phyloP scores from a whole-genome alignment of 2,329 filamentous ascomycete species.

The Fusarium xyrophilum region DNA sequence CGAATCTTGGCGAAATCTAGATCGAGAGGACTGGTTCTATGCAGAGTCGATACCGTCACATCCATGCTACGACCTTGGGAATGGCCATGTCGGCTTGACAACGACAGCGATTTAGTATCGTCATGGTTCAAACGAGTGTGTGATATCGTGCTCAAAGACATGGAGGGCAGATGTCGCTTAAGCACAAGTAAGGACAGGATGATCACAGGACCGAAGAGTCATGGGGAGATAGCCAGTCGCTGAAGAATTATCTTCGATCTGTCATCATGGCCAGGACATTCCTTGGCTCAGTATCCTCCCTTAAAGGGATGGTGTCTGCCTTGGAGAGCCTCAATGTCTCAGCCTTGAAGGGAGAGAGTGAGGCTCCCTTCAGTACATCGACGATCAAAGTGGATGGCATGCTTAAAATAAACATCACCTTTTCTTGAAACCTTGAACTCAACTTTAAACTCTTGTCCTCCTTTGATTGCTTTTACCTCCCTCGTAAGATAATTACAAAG shows the following conservation, averaged over 20 bases:
- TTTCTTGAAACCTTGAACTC: neutral
- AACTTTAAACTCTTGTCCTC: neutral
- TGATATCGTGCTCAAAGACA: conserved; percentile 1
- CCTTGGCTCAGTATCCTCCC: conserved; percentile 1
- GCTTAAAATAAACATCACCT: neutral
- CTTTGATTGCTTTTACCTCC: neutral
- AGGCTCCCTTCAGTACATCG: neutral
- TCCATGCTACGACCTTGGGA: neutral
- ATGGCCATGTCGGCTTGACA: neutral
- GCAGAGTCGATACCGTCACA: conserved; percentile 20
- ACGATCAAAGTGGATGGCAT: neutral
- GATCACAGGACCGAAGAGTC: neutral
- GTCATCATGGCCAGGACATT: neutral
- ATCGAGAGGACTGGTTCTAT: conserved; percentile 23
- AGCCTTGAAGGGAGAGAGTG: neutral
- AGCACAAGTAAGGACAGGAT: neutral
- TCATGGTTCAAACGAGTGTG: neutral
- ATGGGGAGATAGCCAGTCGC: neutral
- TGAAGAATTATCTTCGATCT: neutral
- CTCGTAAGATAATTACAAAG: neutral
- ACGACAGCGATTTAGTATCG: neutral
- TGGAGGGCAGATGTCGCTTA: neutral
- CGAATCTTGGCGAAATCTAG: conserved; percentile 15
- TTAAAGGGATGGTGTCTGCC: conserved; percentile 4
- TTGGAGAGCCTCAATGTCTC: neutral